These are phyloP conservation scores for Lipomyces yarrowii DNA, from an alignment of 1,139 yeast species.

Conservation along the genomic window DNA sequence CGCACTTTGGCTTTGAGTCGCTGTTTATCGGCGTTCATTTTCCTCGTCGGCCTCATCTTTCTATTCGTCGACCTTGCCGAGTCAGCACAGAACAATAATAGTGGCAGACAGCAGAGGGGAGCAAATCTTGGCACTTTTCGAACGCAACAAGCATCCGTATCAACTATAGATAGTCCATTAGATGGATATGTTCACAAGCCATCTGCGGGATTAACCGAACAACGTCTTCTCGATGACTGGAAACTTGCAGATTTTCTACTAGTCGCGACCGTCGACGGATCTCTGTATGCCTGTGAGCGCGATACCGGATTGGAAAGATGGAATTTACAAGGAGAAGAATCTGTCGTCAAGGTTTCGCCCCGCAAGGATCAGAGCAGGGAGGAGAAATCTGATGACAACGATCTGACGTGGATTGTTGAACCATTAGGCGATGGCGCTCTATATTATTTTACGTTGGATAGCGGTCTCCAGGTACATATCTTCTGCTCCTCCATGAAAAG, in stretches of 20 bases:
- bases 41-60: constrained; percentile 11
- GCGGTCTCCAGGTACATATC: constrained; percentile 58
- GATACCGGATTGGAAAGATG: constrained; percentile 76
- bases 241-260: constrained; percentile 62
- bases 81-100: constrained; percentile 11
- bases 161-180: background rate
- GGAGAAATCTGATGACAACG: constrained; percentile 36
- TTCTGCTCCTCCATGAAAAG: background rate
- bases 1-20: constrained; percentile 15
- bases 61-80: constrained; percentile 2
- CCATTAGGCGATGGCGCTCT: constrained; percentile 85
- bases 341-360: constrained; percentile 42
- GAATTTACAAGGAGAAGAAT: constrained; percentile 61
- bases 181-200: constrained; percentile 2
- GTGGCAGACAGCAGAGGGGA: constrained; percentile 15
- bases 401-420: constrained; percentile 78
- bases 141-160: background rate
- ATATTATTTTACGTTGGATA: constrained; percentile 78
- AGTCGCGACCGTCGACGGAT: constrained; percentile 86
- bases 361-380: constrained; percentile 38
- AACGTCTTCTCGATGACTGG: constrained; percentile 52
- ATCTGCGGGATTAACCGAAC: constrained; percentile 3
- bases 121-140: background rate
- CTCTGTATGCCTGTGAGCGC: constrained; percentile 78
- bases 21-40: background rate